Percentiles rank a stretch among this genome's conserved stretches.
Conservation (phyloP, 352 stramenopile species). For the Globisporangium iwayamae region DNA sequence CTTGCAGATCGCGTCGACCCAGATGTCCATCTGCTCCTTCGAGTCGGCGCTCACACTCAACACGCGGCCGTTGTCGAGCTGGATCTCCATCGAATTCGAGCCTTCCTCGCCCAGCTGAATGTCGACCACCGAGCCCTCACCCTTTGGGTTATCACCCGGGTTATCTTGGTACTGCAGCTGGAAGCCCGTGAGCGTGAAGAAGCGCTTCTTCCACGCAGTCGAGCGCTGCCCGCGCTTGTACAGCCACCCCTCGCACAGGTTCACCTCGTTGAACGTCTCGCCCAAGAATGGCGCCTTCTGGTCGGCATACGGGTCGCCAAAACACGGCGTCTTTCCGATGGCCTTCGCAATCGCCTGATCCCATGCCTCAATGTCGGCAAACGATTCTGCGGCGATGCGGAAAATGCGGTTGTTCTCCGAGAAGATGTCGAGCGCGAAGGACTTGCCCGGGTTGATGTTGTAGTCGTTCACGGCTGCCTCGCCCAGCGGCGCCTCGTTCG, state of each 20-base stretch:
- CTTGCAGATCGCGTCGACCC: conserved; percentile 54
- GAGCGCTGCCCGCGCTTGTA: conserved; percentile 63
- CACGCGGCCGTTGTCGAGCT: conserved; percentile 56
- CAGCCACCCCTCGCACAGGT: conserved; percentile 69
- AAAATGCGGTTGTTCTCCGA: conserved; percentile 83
- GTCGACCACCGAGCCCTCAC: conserved; percentile 55
- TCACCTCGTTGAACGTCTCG: conserved; percentile 43
- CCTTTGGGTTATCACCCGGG: conserved; percentile 56
- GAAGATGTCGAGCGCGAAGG: conserved; percentile 77
- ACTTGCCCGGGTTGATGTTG: conserved; percentile 53
- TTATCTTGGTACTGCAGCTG: conserved; percentile 64
- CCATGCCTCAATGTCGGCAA: conserved; percentile 75
- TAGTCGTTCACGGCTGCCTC: conserved; percentile 67
- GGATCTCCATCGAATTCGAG: conserved; percentile 57
- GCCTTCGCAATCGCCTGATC: conserved; percentile 50
- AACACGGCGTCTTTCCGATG: conserved; percentile 53
- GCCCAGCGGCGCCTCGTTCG: conserved; percentile 52
- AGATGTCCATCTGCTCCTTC: conserved; percentile 51
- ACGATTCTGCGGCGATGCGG: conserved; percentile 55
- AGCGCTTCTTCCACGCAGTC: conserved; percentile 63
- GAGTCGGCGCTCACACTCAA: conserved; percentile 65
- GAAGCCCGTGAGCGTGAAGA: conserved; percentile 66
- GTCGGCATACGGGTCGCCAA: conserved; percentile 56
- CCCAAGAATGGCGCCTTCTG: conserved; percentile 61
- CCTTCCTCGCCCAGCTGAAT: conserved; percentile 46